These are phyloP conservation scores for Proliferodiscus dingleyae DNA, from an alignment of 2,329 filamentous ascomycete species.

Conservation along the genomic window DNA sequence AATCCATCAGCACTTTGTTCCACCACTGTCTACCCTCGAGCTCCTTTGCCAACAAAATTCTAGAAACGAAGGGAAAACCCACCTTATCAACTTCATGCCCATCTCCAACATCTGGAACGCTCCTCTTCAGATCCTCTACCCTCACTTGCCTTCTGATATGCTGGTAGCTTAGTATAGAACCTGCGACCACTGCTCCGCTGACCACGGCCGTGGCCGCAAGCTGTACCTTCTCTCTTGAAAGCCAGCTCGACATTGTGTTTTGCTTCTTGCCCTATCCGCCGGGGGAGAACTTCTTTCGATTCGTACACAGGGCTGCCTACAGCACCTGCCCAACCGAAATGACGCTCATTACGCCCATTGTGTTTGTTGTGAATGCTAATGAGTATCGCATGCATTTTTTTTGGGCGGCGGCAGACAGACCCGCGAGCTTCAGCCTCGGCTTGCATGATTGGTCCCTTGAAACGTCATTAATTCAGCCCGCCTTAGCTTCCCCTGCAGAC, in stretches of 20 bases:
- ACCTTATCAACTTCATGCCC: conserved; percentile 36
- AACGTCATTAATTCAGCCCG: not conserved
- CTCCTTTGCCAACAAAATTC: conserved; percentile 7
- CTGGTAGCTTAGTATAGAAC: conserved; percentile 59
- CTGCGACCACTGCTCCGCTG: conserved; percentile 56
- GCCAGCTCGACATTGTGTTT: conserved; percentile 26
- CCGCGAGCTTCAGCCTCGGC: conserved; percentile 1
- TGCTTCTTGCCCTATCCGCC: conserved; percentile 6
- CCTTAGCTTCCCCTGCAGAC: not conserved
- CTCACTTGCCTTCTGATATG: conserved; percentile 50
- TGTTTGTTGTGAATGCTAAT: conserved; percentile 4
- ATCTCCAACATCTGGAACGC: conserved; percentile 44
- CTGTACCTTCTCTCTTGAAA: conserved; percentile 40
- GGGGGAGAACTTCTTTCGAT: not conserved
- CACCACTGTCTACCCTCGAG: not conserved
- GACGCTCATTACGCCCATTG: conserved; percentile 6
- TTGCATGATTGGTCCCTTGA: conserved; percentile 3
- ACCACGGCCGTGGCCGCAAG: conserved; percentile 66
- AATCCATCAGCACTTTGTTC: conserved; percentile 31
- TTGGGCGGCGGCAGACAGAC: not conserved
- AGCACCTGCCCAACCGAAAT: not conserved
- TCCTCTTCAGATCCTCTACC: conserved; percentile 53
- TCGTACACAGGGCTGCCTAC: not conserved
- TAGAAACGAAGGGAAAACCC: conserved; percentile 13
- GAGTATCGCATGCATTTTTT: not conserved